These are phyloP conservation scores for Panicum virgatum DNA, from an alignment of 202 grass and related monocot genomes.

Conservation along the genomic window DNA sequence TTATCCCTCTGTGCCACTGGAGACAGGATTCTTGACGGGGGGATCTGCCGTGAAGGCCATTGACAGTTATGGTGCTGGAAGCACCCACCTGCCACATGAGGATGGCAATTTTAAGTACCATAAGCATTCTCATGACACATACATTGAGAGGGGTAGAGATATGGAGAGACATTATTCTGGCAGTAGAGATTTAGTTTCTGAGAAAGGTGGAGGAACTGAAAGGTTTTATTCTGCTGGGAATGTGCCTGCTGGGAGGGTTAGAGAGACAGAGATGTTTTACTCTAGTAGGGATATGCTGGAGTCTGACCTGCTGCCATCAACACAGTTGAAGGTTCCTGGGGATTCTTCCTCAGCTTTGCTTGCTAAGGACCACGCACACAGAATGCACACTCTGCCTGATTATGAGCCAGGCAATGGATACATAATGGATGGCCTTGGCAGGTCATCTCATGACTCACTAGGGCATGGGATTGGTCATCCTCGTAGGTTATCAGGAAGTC, in stretches of 20 bases:
- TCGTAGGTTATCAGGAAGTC: constrained; percentile 42
- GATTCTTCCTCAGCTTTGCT: constrained; percentile 47
- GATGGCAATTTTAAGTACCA: constrained; percentile 24
- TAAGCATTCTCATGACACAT: constrained; percentile 18
- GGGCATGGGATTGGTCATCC: constrained; percentile 29
- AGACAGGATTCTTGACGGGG: constrained; percentile 37
- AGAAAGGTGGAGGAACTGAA: constrained; percentile 42
- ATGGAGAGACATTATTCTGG: constrained; percentile 35
- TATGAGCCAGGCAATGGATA: constrained; percentile 40
- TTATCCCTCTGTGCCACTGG: constrained; percentile 34
- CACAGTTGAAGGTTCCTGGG: constrained; percentile 41
- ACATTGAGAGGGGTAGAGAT: constrained; percentile 41
- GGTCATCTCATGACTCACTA: constrained; percentile 31
- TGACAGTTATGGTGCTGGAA: constrained; percentile 23
- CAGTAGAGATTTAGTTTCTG: constrained; percentile 14
- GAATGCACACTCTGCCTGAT: neutral
- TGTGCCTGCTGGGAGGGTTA: constrained; percentile 31
- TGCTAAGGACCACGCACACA: constrained; percentile 26
- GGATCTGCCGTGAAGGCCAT: constrained; percentile 25
- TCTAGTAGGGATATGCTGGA: constrained; percentile 37
- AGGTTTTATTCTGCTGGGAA: constrained; percentile 38
- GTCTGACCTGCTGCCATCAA: constrained; percentile 10
- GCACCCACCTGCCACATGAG: constrained; percentile 18
- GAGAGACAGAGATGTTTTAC: constrained; percentile 47
- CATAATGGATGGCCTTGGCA: constrained; percentile 32